Conservation (phyloP, 208 protist genomes). For the Acanthamoeba lenticulata region DNA sequence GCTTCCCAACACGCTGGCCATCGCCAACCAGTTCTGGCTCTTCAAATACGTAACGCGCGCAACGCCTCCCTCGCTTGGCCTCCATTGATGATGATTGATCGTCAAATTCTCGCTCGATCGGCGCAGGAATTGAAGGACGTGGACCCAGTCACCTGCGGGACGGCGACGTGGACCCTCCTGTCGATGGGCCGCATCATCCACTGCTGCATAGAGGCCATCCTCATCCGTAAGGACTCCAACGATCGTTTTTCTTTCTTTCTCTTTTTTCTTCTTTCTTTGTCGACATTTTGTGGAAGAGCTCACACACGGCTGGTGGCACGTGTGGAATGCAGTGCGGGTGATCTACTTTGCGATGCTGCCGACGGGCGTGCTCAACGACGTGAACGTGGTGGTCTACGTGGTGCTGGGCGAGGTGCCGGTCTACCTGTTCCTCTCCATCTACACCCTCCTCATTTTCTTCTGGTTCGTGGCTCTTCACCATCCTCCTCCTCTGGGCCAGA, state of each 20-base stretch:
- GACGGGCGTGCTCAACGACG: neutral
- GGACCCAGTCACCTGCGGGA: neutral
- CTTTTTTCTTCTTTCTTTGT: too few relatives aligned
- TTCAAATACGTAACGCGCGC: neutral
- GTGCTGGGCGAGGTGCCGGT: conserved; percentile 40
- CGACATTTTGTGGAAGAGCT: neutral
- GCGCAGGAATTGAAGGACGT: neutral
- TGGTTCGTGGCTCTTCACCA: neutral
- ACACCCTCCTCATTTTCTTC: conserved; percentile 25
- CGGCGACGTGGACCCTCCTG: neutral
- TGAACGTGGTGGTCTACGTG: conserved; percentile 29
- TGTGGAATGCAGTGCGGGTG: neutral
- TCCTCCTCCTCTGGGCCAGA: neutral
- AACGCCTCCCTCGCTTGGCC: neutral
- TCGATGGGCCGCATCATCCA: conserved; percentile 48
- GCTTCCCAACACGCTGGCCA: conserved; percentile 44
- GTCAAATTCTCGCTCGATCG: neutral
- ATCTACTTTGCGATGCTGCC: conserved; percentile 53
- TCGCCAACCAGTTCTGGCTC: conserved; percentile 36
- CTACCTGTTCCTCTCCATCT: conserved; percentile 34
- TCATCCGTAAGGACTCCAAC: neutral
- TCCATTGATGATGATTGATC: neutral
- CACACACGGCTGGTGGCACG: neutral
- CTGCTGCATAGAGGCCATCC: conserved; percentile 24
- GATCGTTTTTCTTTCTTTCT: too few relatives aligned